Conservation (phyloP, 164 flowering plant species). For the Hamamelis virginiana region DNA sequence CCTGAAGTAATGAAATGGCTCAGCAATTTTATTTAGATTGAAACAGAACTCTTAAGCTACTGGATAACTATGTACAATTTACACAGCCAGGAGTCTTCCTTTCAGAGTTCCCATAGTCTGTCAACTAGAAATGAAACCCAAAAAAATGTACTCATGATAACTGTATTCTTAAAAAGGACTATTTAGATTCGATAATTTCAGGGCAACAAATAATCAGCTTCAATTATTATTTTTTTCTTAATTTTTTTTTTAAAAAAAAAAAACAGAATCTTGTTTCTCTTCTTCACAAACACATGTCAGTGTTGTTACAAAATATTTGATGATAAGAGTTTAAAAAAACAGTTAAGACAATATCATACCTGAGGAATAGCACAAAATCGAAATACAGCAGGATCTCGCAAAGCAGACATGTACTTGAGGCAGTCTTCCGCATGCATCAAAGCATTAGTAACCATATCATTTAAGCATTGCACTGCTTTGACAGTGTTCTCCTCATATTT, state of each 20-base stretch:
- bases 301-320: neutral
- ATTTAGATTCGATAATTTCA: neutral
- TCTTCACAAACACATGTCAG: neutral
- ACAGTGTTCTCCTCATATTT: constrained; percentile 83
- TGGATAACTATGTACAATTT: neutral
- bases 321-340: neutral
- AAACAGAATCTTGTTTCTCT: too few species aligned
- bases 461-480: constrained; percentile 84
- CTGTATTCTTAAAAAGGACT: neutral
- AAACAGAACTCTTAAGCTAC: too few species aligned
- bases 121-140: too few species aligned
- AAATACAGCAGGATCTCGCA: constrained; percentile 63
- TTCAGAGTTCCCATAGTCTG: neutral
- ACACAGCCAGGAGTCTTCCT: neutral
- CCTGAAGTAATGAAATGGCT: too few species aligned
- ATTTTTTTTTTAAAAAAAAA: neutral
- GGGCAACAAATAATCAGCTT: neutral
- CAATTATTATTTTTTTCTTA: too few species aligned
- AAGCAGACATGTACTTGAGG: constrained; percentile 70
- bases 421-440: constrained; percentile 77
- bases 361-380: constrained; percentile 96
- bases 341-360: constrained; percentile 36
- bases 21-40: too few species aligned
- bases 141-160: too few species aligned
- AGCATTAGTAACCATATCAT: constrained; percentile 97